A percentile compares a stretch with the other conserved stretches of the same genome.
phyloP scores from a whole-genome alignment of 176 grass and related monocot species.

The Eragrostis nindensis region DNA sequence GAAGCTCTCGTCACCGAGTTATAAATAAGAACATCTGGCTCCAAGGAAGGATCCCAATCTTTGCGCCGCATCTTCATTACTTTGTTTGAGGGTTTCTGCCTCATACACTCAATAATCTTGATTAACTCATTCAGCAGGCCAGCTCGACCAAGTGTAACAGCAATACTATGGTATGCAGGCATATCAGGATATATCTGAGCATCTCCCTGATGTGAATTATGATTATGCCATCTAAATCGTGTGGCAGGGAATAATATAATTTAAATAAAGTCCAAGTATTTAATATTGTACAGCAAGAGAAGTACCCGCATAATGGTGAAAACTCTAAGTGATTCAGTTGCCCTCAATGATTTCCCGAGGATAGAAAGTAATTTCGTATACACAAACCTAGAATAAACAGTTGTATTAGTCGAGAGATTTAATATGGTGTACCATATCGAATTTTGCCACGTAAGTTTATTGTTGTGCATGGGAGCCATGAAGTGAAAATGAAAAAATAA shows the following conservation, averaged over 20 bases:
- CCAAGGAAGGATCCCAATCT: slow-evolving; percentile 83
- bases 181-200: slow-evolving; percentile 94
- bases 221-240: slow-evolving; percentile 17
- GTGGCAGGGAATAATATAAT: slow-evolving; percentile 3
- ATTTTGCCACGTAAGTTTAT: neutral
- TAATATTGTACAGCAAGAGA: neutral
- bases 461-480: neutral
- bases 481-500: neutral
- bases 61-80: slow-evolving; percentile 61
- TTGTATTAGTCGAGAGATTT: slow-evolving; percentile 17
- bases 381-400: slow-evolving; percentile 73
- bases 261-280: neutral
- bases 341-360: slow-evolving; percentile 76
- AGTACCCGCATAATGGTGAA: slow-evolving; percentile 77
- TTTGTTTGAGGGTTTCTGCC: slow-evolving; percentile 66
- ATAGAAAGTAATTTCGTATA: slow-evolving; percentile 88
- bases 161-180: slow-evolving; percentile 90
- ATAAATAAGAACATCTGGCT: slow-evolving; percentile 87
- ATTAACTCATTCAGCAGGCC: slow-evolving; percentile 82
- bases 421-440: neutral
- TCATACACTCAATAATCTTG: slow-evolving; percentile 75
- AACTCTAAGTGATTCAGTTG: slow-evolving; percentile 80
- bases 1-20: slow-evolving; percentile 62
- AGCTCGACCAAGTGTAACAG: slow-evolving; percentile 89
- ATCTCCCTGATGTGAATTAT: slow-evolving; percentile 59